Percentiles rank a stretch among this genome's conserved stretches.
Evolutionary conservation across 495 filamentous ascomycete species (phyloP).

Genomic region (Hypoxylon fuscum): DNA sequence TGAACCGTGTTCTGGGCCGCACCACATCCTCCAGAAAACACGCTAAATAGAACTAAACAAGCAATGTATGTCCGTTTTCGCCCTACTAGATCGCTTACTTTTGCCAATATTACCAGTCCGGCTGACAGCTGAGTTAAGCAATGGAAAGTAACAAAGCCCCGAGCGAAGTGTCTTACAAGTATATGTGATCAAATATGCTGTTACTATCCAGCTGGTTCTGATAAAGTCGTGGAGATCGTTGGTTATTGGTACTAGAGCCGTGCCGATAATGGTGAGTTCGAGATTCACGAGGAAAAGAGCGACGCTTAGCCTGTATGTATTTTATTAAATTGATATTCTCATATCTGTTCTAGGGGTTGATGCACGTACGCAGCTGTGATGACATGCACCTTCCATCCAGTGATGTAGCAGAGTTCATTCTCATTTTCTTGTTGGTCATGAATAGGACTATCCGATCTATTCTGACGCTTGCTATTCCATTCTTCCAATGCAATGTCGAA

Average conservation of each 20-base stretch:
- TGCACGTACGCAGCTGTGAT: too few relatives aligned
- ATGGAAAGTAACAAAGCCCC: too few relatives aligned
- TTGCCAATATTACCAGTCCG: conserved; percentile 12
- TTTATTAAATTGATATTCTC: too few relatives aligned
- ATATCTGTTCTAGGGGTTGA: too few relatives aligned
- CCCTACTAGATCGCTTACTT: conserved; percentile 34
- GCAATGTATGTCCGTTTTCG: conserved; percentile 16
- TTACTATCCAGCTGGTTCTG: conserved; percentile 58
- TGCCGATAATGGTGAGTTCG: conserved; percentile 59
- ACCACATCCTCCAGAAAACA: conserved; percentile 34
- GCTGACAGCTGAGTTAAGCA: neutral
- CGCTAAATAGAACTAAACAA: conserved; percentile 23
- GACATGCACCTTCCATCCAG: too few relatives aligned
- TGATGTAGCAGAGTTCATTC: too few relatives aligned
- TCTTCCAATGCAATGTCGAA: too few relatives aligned
- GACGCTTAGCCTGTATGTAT: too few relatives aligned
- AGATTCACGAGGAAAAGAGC: conserved; percentile 55
- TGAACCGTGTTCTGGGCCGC: conserved; percentile 35
- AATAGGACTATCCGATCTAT: too few relatives aligned
- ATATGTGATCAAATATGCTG: conserved; percentile 58
- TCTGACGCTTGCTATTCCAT: too few relatives aligned
- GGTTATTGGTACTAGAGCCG: conserved; percentile 59
- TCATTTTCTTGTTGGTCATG: too few relatives aligned
- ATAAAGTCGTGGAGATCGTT: conserved; percentile 55
- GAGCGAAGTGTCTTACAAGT: conserved; percentile 40